Percentiles rank a stretch among this genome's conserved stretches.
These are phyloP conservation scores for Chalaropsis thielavioides DNA, from an alignment of 2,329 filamentous ascomycete species.

Conservation along the genomic window DNA sequence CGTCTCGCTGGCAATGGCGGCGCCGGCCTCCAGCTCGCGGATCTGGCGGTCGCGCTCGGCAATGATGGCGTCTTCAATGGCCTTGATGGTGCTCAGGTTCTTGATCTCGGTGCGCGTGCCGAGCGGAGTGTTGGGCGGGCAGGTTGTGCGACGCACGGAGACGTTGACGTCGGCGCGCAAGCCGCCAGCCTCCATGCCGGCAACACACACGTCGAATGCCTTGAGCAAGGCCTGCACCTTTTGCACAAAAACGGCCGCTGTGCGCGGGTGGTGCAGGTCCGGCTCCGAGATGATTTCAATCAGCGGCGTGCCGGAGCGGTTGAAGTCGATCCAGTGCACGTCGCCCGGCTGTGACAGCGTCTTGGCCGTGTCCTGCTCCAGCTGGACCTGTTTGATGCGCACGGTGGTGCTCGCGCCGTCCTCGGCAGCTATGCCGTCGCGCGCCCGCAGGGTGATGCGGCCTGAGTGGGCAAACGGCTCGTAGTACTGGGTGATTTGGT, in stretches of 20 bases:
- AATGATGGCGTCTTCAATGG: constrained; percentile 85
- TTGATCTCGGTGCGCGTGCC: constrained; percentile 95
- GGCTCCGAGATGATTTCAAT: constrained; percentile 93
- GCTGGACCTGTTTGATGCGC: constrained; percentile 83
- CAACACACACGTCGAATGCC: constrained; percentile 69
- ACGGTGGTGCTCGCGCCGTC: constrained; percentile 58
- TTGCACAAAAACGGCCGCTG: constrained; percentile 73
- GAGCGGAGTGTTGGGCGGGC: constrained; percentile 29
- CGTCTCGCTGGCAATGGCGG: constrained; percentile 68
- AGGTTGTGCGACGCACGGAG: constrained; percentile 51
- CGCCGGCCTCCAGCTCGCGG: constrained; percentile 57
- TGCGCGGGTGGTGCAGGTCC: constrained; percentile 72
- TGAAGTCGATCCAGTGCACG: constrained; percentile 76
- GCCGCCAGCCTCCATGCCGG: constrained; percentile 86
- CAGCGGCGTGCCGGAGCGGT: constrained; percentile 77
- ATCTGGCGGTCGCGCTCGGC: constrained; percentile 88
- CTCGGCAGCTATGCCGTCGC: constrained; percentile 66
- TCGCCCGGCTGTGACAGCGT: constrained; percentile 64
- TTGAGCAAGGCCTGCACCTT: constrained; percentile 75
- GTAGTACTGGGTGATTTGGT: constrained; percentile 97
- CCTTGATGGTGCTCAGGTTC: constrained; percentile 87
- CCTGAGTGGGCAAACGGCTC: constrained; percentile 57
- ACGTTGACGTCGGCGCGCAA: constrained; percentile 92
- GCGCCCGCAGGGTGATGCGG: constrained; percentile 49
- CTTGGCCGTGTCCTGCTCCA: constrained; percentile 97